Evolutionary conservation across 2,329 filamentous ascomycete species (phyloP), one percentile per base, ranked within the genome.

Genomic region (Plenodomus lindquistii): DNA sequence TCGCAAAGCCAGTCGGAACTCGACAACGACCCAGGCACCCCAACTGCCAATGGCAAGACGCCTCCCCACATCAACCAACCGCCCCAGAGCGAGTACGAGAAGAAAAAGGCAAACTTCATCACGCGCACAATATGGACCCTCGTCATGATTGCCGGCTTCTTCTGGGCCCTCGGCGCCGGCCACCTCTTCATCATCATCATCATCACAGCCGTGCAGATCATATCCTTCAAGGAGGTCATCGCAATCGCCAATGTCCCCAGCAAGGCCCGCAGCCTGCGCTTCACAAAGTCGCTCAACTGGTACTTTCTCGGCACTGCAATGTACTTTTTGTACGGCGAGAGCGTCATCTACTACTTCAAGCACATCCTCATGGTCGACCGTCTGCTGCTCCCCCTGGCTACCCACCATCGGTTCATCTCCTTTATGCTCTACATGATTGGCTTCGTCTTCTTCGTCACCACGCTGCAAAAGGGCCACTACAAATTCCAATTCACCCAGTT

Each of bases 271-370:
- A 91, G 93, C 70, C 81, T 99, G 52, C 88, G 88, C 50, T 96
- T 96, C 63, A 97, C 93, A 59, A 97, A 97, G 79, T 91, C 90
- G 60, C 79, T 99, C 63, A 97, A 97, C 75, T 99, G 94, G 94
- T 99, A 99, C 75, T 99, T 96, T 79, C 82, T 99, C 44, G 94
- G 91, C n/a, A 91, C 89, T 20, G 96, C 93, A 61, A 97, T 99
- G 93, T 99, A 99, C 80, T 99, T 96, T 65, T 81, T 99, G 42
- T 99, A 99, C 71, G 94, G 94, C 69, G 94, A 99, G 77, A 97
- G 91, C 66, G 93, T 99, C 68, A 96, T 99, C 67, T 99, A 99
- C 79, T 99, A 99, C 77, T 99, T 99, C 78, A 99, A 99, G 81
- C 94, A 99, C 72, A 93, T 99, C 60, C 86, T 99, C 37, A 79